These are phyloP conservation scores for Candida mesenterica DNA, from an alignment of 1,139 yeast species.

Conservation along the genomic window DNA sequence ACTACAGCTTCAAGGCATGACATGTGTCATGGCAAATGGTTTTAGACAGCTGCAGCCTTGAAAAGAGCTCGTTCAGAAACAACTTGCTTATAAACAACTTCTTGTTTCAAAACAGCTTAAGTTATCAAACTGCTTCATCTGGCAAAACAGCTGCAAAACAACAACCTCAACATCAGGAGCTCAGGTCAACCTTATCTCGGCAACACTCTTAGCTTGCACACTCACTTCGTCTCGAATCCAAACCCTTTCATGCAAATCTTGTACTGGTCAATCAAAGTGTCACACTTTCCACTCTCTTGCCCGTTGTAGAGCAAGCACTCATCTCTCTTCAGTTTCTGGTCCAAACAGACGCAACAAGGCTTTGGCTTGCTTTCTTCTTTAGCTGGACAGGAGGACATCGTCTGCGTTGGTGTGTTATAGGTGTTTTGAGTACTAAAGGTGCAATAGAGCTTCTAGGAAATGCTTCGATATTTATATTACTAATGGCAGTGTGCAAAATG, in stretches of 20 bases:
- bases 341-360: constrained; percentile 95
- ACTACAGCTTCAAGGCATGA: too few relatives aligned
- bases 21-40: too few relatives aligned
- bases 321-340: constrained; percentile 80
- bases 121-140: too few relatives aligned
- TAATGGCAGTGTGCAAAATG: background rate
- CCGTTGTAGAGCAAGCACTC: constrained; percentile 84
- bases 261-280: constrained; percentile 65
- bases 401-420: background rate
- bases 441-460: too few relatives aligned
- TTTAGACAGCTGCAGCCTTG: too few relatives aligned
- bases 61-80: too few relatives aligned
- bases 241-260: constrained; percentile 88
- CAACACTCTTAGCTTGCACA: constrained; percentile 2
- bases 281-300: constrained; percentile 81
- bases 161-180: too few relatives aligned
- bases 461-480: background rate
- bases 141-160: too few relatives aligned
- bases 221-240: constrained; percentile 56
- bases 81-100: too few relatives aligned
- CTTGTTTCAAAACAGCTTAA: too few relatives aligned
- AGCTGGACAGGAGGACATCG: constrained; percentile 5
- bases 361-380: constrained; percentile 56
- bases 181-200: background rate
- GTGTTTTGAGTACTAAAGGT: background rate